Base-by-base conservation (phyloP, 2,329 filamentous ascomycete species). In the Eutypella sp. region DNA sequence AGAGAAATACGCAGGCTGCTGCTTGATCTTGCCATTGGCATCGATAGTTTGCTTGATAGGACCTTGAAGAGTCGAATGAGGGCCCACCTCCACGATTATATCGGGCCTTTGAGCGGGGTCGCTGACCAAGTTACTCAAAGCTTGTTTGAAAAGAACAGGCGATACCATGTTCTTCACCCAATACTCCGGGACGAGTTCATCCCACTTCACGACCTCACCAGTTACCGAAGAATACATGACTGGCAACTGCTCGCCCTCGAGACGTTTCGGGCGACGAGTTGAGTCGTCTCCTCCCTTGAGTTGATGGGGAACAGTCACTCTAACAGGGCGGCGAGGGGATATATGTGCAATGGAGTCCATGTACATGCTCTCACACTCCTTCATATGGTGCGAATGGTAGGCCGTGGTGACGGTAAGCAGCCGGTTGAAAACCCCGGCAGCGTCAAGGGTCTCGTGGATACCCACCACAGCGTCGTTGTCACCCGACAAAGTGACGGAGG, bases 351-450 rank as follows among this genome's bases (percentile, higher is more conserved):
- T 52, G n/a, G 52, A 50, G 5, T 48, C 20, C 23, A 56, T 42
- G 47, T 65, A 67, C 3, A 45, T 27, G 2, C 31, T 34, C 10
- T 57, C 58, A 10, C 64, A 54, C 3, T 53, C 52, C 1, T 45
- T 44, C 64, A 68, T 67, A 37, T 67, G 64, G 24, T 62, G 55
- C 0, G 63, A 65, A 40, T 65, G 63, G 39, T 64, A 59, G 9
- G 54, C 56, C 19, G 52, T 42, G n/a, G 41, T 31, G 3, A 58
- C 50, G 2, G 45, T 38, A 11, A 59, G 45, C 8, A 53, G 40
- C 19, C 56, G 44, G 20, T 43, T 53, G 44, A 57, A 57, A 2
- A 57, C 41, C 1, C 48, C 51, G 9, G 46, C 47, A 4, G 25
- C 42, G 15, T 52, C 37, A 10, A 59, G 45, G 11, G 39, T 11